Evolutionary conservation across 179 eudicot genomes (phyloP), one percentile per base, ranked within the genome.

Genomic region (Beta corolliflora): DNA sequence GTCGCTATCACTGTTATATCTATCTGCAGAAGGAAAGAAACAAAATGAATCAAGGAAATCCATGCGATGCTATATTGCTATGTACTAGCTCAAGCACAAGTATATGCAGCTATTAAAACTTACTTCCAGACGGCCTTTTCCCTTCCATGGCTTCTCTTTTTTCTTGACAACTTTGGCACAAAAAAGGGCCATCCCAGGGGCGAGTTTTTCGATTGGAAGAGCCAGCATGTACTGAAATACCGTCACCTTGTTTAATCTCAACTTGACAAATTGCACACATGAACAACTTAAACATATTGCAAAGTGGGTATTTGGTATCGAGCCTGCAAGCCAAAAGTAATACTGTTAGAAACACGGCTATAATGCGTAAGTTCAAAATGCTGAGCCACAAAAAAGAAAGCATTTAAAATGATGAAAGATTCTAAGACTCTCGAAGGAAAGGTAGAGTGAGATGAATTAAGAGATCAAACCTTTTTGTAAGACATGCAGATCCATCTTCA

Each of bases 121-220:
- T 83, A 96, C 98, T 94, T 90, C 97, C 98, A 48, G 93, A 91
- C 41, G 93, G 95, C 89, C 98, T 88, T 85, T 86, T 91, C 82
- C 99, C 99, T 91, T 96, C 99, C 99, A 96, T 96, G 79, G 97
- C 98, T 84, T 96, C 98, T 89, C 87, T 91, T 88, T 96, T 96
- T 74, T 89, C 95, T 86, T 96, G 98, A 88, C 99, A 96, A 82
- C 92, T 90, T 60, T 77, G 60, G 87, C 99, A 96, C 77, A n/a
- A 96, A 85, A 96, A 96, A 86, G 99, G 99, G 70, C 99, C 99
- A 86, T 96, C 99, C 99, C 99, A 94, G 23, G 97, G 97, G 82
- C 98, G 89, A 73, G 92, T 81, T 83, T 88, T 93, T 19, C 88
- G 75, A 79, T 82, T 83, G 23, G 90, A 59, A 65, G 87, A 83